A percentile compares a stretch with the other conserved stretches of the same genome.
These are phyloP conservation scores for Orobanche coerulescens DNA, from an alignment of 257 asterid species.

Conservation along the genomic window DNA sequence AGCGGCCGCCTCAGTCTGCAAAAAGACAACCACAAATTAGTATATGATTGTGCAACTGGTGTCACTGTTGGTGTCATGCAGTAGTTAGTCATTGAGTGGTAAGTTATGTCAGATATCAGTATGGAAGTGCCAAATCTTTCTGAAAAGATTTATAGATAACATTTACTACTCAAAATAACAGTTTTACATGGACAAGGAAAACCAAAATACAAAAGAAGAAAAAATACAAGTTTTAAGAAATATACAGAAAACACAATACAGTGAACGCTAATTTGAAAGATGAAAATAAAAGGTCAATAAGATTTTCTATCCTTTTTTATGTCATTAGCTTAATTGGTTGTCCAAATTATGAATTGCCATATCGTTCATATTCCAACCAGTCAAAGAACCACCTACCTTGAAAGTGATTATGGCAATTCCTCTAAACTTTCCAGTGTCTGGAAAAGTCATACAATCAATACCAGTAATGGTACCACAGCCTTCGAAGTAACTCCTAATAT, in stretches of 20 bases:
- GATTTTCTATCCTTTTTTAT: not conserved
- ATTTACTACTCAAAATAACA: not conserved
- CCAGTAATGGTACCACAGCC: conserved; percentile 80
- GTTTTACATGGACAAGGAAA: not conserved
- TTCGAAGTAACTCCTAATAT: conserved; percentile 84
- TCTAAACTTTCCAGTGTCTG: conserved; percentile 92
- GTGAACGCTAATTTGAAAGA: not conserved
- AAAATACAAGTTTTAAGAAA: not conserved
- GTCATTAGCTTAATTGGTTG: not conserved
- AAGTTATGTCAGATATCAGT: too few species aligned
- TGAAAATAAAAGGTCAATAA: not conserved
- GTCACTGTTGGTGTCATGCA: not conserved
- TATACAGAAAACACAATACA: not conserved
- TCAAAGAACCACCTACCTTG: conserved; percentile 46
- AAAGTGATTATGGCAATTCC: conserved; percentile 90
- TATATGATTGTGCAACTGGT: not conserved
- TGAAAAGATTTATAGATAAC: not conserved
- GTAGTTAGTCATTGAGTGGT: not conserved
- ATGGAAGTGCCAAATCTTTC: not conserved
- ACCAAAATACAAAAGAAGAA: too few species aligned
- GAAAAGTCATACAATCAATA: conserved; percentile 79
- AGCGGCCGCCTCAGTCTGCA: conserved; percentile 92
- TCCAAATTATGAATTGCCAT: conserved; percentile 6
- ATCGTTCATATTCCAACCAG: conserved; percentile 2
- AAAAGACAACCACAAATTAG: conserved; percentile 18